phyloP scores from a whole-genome alignment of 805 yeast genomes.

The Kluyveromyces dobzhanskii region DNA sequence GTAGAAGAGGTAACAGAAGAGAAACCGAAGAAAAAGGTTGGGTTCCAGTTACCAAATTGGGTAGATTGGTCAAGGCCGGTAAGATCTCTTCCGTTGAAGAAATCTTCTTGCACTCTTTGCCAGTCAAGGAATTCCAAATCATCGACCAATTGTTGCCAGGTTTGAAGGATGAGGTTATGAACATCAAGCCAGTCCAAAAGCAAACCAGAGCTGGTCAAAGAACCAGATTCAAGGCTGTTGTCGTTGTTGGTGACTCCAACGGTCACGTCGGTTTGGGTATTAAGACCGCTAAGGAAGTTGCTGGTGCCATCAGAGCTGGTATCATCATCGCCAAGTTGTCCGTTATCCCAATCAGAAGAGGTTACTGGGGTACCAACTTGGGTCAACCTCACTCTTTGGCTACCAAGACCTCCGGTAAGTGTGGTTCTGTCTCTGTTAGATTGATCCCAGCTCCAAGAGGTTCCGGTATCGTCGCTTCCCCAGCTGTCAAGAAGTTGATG shows the following conservation, averaged over 20 bases:
- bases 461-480: slow-evolving; percentile 99
- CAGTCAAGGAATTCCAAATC: slow-evolving; percentile 99
- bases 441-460: slow-evolving; percentile 99
- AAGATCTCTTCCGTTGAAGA: slow-evolving; percentile 94
- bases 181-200: slow-evolving; percentile 99
- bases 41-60: slow-evolving; percentile 99
- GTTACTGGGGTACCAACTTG: slow-evolving; percentile 99
- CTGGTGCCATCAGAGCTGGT: slow-evolving; percentile 99
- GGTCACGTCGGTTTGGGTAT: slow-evolving; percentile 99
- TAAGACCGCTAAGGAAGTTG: slow-evolving; percentile 99
- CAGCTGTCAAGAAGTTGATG: slow-evolving; percentile 97
- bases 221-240: slow-evolving; percentile 99
- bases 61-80: slow-evolving; percentile 99
- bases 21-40: slow-evolving; percentile 95
- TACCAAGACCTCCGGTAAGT: slow-evolving; percentile 97
- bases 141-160: slow-evolving; percentile 93
- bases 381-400: slow-evolving; percentile 99
- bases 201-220: slow-evolving; percentile 99
- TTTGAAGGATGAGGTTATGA: slow-evolving; percentile 98
- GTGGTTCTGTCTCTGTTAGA: slow-evolving; percentile 99
- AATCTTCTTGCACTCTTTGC: slow-evolving; percentile 98
- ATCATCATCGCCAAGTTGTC: slow-evolving; percentile 98
- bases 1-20: slow-evolving; percentile 71
- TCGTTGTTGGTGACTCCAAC: slow-evolving; percentile 98
- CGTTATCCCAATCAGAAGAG: slow-evolving; percentile 99